These are phyloP conservation scores for Kwoniella sp. DNA, from an alignment of 768 basidiomycete species.

Conservation along the genomic window DNA sequence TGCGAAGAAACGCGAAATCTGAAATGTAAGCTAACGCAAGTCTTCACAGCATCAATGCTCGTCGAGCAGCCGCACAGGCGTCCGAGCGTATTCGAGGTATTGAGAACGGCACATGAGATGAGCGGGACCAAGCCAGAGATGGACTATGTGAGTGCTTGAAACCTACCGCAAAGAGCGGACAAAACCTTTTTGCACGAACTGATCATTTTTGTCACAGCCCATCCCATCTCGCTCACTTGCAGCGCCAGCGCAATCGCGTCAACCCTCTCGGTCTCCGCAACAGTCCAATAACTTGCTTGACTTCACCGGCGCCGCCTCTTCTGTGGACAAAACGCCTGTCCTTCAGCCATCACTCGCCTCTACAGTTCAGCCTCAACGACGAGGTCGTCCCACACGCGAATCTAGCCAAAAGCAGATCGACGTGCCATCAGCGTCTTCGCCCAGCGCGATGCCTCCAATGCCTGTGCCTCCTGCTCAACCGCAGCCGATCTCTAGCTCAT, in stretches of 20 bases:
- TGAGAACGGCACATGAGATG: constrained; percentile 77
- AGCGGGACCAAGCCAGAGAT: constrained; percentile 83
- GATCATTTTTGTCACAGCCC: constrained; percentile 19
- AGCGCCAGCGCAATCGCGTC: constrained; percentile 20
- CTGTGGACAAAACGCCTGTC: constrained; percentile 15
- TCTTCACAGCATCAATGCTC: constrained; percentile 75
- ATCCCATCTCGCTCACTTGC: constrained; percentile 33
- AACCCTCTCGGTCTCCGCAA: constrained; percentile 21
- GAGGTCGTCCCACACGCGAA: constrained; percentile 51
- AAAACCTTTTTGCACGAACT: background rate
- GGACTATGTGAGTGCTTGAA: constrained; percentile 65
- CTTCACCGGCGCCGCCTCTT: constrained; percentile 37
- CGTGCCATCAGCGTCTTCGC: background rate
- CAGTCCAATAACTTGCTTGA: constrained; percentile 41
- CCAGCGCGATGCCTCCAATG: constrained; percentile 8
- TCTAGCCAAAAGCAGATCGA: constrained; percentile 23
- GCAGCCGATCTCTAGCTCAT: constrained; percentile 2
- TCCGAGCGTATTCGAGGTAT: constrained; percentile 83
- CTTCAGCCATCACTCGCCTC: constrained; percentile 38
- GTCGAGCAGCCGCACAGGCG: constrained; percentile 84
- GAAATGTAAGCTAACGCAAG: background rate
- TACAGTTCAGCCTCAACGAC: constrained; percentile 49
- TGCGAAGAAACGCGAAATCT: too few species aligned
- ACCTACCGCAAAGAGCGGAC: too few species aligned
- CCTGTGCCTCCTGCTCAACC: constrained; percentile 16